phyloP scores from a whole-genome alignment of 257 asterid genomes.

The Lycium ferocissimum region DNA sequence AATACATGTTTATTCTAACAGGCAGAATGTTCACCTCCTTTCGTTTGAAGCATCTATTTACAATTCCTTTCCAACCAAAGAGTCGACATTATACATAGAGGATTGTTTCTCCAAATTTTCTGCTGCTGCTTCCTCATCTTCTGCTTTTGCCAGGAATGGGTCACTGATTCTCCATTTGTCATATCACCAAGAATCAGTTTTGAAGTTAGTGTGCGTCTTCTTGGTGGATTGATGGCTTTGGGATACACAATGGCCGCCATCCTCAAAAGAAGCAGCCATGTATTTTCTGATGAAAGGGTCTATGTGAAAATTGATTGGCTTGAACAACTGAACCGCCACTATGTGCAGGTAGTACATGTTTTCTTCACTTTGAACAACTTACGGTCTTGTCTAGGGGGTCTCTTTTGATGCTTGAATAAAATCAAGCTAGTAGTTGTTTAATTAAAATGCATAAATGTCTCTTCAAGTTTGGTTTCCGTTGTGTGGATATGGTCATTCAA shows the following conservation, averaged over 20 bases:
- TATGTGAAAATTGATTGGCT: constrained; percentile 94
- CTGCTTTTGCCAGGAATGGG: constrained; percentile 75
- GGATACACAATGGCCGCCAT: constrained; percentile 98
- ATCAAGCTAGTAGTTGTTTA: neutral
- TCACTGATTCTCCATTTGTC: constrained; percentile 89
- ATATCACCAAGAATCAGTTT: constrained; percentile 99
- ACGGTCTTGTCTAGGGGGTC: neutral
- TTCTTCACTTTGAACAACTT: constrained; percentile 15
- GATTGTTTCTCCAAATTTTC: neutral
- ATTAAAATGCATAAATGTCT: neutral
- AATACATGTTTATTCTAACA: neutral
- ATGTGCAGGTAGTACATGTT: constrained; percentile 69
- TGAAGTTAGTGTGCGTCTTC: constrained; percentile 98
- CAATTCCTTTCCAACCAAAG: neutral
- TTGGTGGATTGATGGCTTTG: constrained; percentile 98
- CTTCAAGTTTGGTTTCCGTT: constrained; percentile 4
- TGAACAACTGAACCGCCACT: constrained; percentile 89
- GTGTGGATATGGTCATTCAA: constrained; percentile 18
- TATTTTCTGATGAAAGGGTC: constrained; percentile 79
- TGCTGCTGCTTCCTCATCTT: constrained; percentile 10
- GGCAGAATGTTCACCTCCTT: neutral
- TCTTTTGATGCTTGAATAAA: neutral
- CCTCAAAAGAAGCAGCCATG: constrained; percentile 93
- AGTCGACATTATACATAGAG: neutral
- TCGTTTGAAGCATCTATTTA: neutral